These are phyloP conservation scores for Sclerotinia nivalis DNA, from an alignment of 2,329 filamentous ascomycete genomes.

Conservation along the genomic window DNA sequence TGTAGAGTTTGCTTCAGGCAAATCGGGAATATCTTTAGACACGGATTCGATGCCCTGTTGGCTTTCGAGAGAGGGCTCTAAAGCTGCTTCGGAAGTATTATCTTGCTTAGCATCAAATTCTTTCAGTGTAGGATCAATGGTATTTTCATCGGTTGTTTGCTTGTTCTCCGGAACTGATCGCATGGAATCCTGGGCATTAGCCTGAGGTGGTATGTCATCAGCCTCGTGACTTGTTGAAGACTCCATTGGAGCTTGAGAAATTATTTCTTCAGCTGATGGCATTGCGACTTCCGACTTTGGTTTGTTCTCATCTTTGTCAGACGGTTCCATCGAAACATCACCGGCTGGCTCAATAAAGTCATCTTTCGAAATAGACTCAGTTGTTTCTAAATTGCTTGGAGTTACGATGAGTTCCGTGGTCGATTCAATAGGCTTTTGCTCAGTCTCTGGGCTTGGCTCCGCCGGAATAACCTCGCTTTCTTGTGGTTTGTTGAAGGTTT, in stretches of 20 bases:
- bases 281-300: conserved; percentile 28
- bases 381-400: background rate
- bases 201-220: conserved; percentile 18
- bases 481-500: background rate
- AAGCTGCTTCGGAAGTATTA: background rate
- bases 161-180: background rate
- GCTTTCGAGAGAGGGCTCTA: background rate
- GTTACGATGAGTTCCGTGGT: background rate
- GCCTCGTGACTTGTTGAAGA: background rate
- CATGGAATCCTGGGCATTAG: background rate
- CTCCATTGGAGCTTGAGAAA: background rate
- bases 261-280: conserved; percentile 10
- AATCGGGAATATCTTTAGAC: conserved; percentile 6
- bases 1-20: background rate
- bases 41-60: background rate
- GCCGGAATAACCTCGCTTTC: background rate
- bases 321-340: conserved; percentile 28
- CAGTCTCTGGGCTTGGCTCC: conserved; percentile 10
- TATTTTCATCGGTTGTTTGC: background rate
- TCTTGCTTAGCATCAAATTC: background rate
- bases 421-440: conserved; percentile 7
- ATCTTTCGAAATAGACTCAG: background rate
- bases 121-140: background rate
- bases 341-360: background rate
- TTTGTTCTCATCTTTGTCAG: conserved; percentile 36